Base-by-base conservation (phyloP, 2,329 filamentous ascomycete genomes). In the Colletotrichum sp. region DNA sequence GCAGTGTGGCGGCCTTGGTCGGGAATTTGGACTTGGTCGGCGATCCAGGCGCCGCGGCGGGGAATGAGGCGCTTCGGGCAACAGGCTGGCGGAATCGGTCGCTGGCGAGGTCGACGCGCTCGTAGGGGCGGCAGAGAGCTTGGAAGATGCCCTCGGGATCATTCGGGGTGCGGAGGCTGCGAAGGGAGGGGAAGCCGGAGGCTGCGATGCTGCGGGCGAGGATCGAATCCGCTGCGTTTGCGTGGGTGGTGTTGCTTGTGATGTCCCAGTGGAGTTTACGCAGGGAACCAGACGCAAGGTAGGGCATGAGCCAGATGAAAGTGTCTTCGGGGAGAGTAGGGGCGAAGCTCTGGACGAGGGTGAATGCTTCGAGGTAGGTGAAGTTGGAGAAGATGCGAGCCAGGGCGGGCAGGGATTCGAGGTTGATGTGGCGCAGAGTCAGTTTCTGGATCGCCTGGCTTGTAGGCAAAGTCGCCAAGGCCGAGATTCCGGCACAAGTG, bases 131-230 rank as follows among this genome's bases (percentile, higher is more conserved):
- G 82, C 94, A 96, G 2, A 95, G 87, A 2, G 87, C 84, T 83
- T 96, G 94, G 77, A 96, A 91, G 9, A 90, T 79, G 30, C 94
- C 94, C 7, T 94, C 90, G 2, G 93, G 90, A 78, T 96, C 94
- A 73, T 91, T 91, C 2, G 93, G 94, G 0, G 91, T 87, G 70
- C 94, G 91, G 21, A 96, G 84, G 2, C 81, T 85, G 12, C 85
- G 86, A 12, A 96, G 87, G 1, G 84, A 82, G 0, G 94, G 94
- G 79, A 96, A 94, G 0, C 91, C 91, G 6, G 85, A 85, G 2
- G 89, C 88, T 7, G 83, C 83, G 77, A 96, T 94, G 79, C 91
- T 92, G 73, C 87, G 87, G 2, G 93, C 91, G 9, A 96, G 87
- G 62, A 94, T 90, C 7, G 88, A 87, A 66, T 94, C 93, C 2